phyloP scores from a whole-genome alignment of 176 grass and related monocot species.

The Oryza longistaminata region DNA sequence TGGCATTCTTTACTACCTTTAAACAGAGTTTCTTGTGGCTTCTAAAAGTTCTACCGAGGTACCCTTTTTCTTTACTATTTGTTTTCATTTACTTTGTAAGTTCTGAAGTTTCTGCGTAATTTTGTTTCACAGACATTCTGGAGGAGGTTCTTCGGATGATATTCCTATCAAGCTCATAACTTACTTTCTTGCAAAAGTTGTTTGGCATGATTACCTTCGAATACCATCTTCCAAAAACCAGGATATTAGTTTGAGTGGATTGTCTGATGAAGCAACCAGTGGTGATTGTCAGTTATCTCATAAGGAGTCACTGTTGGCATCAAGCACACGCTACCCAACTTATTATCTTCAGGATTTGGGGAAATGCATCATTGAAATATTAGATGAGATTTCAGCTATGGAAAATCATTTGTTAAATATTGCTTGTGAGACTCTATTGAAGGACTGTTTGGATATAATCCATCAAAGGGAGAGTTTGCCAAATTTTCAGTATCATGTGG shows the following conservation, averaged over 20 bases:
- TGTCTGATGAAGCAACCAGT: slow-evolving; percentile 36
- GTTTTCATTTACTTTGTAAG: slow-evolving; percentile 27
- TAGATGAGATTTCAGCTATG: slow-evolving; percentile 53
- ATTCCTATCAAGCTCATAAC: slow-evolving; percentile 53
- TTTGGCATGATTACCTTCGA: slow-evolving; percentile 82
- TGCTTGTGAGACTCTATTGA: slow-evolving; percentile 66
- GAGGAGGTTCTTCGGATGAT: slow-evolving; percentile 43
- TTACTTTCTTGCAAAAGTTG: slow-evolving; percentile 55
- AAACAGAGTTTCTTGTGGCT: slow-evolving; percentile 77
- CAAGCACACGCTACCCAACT: slow-evolving; percentile 35
- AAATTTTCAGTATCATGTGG: slow-evolving; percentile 58
- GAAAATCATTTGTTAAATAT: slow-evolving; percentile 49
- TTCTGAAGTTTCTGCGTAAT: slow-evolving; percentile 2
- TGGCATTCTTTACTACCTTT: slow-evolving; percentile 64
- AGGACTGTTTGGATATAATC: slow-evolving; percentile 71
- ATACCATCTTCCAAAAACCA: slow-evolving; percentile 30
- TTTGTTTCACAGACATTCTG: slow-evolving; percentile 56
- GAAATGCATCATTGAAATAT: slow-evolving; percentile 74
- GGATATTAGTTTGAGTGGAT: slow-evolving; percentile 6
- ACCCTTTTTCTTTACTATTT: slow-evolving; percentile 43
- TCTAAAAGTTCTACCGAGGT: slow-evolving; percentile 73
- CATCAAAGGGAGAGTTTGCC: slow-evolving; percentile 51
- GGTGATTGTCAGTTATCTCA: slow-evolving; percentile 38
- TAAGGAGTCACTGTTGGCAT: slow-evolving; percentile 37
- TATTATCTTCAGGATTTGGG: slow-evolving; percentile 74